Conservation (phyloP, 306 rosid species). For the Cicer chorassanicum region DNA sequence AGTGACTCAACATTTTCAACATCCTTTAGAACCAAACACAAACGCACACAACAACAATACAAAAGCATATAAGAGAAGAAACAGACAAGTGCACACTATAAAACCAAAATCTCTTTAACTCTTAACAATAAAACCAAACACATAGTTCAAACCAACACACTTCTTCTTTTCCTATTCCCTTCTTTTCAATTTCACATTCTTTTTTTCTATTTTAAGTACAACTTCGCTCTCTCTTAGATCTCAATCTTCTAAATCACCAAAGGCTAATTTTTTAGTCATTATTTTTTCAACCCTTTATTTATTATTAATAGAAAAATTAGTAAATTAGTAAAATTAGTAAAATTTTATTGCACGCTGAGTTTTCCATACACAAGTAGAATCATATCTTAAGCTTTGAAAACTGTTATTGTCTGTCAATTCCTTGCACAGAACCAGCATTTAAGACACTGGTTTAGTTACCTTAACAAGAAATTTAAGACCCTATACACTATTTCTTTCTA, state of each 20-base stretch:
- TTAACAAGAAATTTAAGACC: conserved; percentile 22
- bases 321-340: too few species aligned
- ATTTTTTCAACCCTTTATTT: conserved; percentile 32
- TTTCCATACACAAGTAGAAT: neutral
- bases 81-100: conserved; percentile 20
- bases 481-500: conserved; percentile 2
- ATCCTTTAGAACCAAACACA: conserved; percentile 13
- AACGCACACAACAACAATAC: neutral
- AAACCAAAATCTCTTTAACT: conserved; percentile 38
- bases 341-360: conserved; percentile 39
- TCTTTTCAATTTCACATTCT: neutral
- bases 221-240: neutral
- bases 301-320: neutral
- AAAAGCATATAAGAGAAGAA: neutral
- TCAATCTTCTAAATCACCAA: neutral
- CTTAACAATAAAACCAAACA: conserved; percentile 31
- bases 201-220: neutral
- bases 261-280: too few species aligned
- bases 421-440: conserved; percentile 43
- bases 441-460: conserved; percentile 33
- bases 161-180: neutral
- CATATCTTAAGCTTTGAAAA: conserved; percentile 39
- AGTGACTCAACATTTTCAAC: conserved; percentile 6
- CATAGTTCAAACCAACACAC: neutral
- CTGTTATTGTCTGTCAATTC: conserved; percentile 43